Conservation (phyloP, 2,329 filamentous ascomycete species). For the Chaetomiaceae sp. region DNA sequence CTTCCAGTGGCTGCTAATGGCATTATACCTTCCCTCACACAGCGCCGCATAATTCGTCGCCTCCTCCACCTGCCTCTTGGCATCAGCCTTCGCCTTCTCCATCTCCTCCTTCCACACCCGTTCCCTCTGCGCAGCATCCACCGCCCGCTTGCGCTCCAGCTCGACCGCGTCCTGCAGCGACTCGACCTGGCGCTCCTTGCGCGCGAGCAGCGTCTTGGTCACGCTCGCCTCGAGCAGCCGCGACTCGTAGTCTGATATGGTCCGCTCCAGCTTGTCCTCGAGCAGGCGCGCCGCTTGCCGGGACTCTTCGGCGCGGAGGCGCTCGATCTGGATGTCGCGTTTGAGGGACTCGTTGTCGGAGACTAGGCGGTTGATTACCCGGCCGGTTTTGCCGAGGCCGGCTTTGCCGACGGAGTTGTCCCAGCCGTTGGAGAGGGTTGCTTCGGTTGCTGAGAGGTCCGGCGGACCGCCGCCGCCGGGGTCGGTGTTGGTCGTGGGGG, state of each 20-base stretch:
- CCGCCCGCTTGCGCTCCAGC: constrained; percentile 57
- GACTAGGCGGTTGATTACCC: constrained; percentile 76
- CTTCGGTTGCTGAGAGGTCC: constrained; percentile 27
- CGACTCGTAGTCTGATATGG: constrained; percentile 64
- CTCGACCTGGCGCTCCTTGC: constrained; percentile 72
- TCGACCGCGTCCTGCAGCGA: constrained; percentile 61
- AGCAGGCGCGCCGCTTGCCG: constrained; percentile 62
- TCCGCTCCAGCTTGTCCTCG: constrained; percentile 67
- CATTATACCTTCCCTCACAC: constrained; percentile 66
- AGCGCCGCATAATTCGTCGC: constrained; percentile 61
- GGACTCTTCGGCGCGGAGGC: constrained; percentile 64
- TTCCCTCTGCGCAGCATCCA: constrained; percentile 56
- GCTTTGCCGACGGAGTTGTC: constrained; percentile 67
- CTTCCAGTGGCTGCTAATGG: constrained; percentile 62
- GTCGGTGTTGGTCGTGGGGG: constrained; percentile 15
- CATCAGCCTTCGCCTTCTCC: constrained; percentile 56
- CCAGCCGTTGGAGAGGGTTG: constrained; percentile 35
- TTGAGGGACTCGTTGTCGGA: constrained; percentile 75
- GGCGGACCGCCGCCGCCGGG: constrained; percentile 18
- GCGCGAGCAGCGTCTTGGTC: constrained; percentile 64
- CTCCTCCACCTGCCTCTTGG: constrained; percentile 60
- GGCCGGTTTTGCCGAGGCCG: constrained; percentile 67
- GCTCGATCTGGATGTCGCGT: constrained; percentile 65
- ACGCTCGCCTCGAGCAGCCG: constrained; percentile 65
- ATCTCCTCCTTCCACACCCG: constrained; percentile 59